A percentile compares a stretch with the other conserved stretches of the same genome.
Conservation (phyloP, 1,284 basidiomycete genomes). For the Pseudozyma sp. region DNA sequence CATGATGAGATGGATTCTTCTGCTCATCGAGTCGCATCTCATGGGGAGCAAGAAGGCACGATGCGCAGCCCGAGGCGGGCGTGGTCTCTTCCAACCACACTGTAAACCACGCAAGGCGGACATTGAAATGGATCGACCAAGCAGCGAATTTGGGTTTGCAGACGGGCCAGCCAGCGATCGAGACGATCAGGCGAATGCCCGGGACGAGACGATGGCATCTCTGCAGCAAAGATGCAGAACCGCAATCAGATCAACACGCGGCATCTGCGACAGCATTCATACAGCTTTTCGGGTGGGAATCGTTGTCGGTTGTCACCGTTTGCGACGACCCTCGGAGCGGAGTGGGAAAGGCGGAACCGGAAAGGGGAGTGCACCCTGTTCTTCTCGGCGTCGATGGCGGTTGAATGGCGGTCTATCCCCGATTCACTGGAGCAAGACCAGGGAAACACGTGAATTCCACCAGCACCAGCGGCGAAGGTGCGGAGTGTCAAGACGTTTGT, state of each 20-base stretch:
- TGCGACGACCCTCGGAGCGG: slow-evolving; percentile 25
- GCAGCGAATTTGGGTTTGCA: background rate
- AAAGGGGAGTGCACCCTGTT: background rate
- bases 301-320: slow-evolving; percentile 25
- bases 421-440: background rate
- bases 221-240: too few species aligned
- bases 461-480: too few species aligned
- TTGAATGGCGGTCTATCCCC: slow-evolving; percentile 6
- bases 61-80: background rate
- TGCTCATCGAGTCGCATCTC: too few species aligned
- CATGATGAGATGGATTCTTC: background rate
- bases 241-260: too few species aligned
- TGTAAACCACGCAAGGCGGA: background rate
- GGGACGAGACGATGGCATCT: too few species aligned
- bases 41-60: too few species aligned
- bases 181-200: too few species aligned
- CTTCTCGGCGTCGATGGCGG: background rate
- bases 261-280: too few species aligned
- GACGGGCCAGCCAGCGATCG: too few species aligned
- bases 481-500: background rate
- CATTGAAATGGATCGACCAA: background rate
- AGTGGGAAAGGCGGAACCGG: slow-evolving; percentile 14
- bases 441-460: too few species aligned
- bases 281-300: slow-evolving; percentile 6
- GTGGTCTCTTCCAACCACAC: slow-evolving; percentile 11